Base-by-base conservation (phyloP, 2,329 filamentous ascomycete genomes). In the Acarospora socialis region DNA sequence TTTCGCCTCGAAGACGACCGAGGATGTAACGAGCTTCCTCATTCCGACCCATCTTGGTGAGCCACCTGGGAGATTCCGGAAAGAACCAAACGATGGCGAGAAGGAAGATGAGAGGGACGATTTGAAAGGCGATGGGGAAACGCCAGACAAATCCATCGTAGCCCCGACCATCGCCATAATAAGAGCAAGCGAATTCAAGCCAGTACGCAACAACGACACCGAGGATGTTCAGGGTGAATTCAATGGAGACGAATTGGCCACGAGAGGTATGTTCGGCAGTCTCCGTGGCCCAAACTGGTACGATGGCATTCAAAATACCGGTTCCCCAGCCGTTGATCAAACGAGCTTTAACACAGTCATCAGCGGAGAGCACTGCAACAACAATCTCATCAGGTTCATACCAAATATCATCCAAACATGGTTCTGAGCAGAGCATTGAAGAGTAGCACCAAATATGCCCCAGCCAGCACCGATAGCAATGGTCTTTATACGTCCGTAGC, bases 391-490 rank as follows among this genome's bases (percentile, higher is more conserved):
- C n/a, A n/a, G n/a, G n/a, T n/a, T n/a, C 59, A 43, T 50, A 61
- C 56, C 57, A 39, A 62, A 68, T 30, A 70, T 66, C 70, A 74
- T 73, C 70, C 69, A 73, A 12, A 60, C 51, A 20, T 63, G 53
- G 39, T 70, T 72, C 52, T 65, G 59, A 1, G 72, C 66, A 0
- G 64, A 64, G 36, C 63, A 64, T 46, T 77, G 71, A 28, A 77
- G 46, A 8, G 52, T 49, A 0, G 70, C 72, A 0, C 70, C 70
- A 8, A 66, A 34, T 5, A 66, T 54, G 5, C 56, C 61, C 63
- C 61, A 69, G 3, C 56, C 43, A 6, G 61, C 54, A 7, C 64
- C 68, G 0, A 68, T 40, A 2, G 61, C 68, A 36, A 74, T 71
- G 2, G 67, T 68, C 40, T 57, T 62, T 30, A 71, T 64, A 12